phyloP scores from a whole-genome alignment of 352 stramenopile genomes.

The Globisporangium camurandrum region DNA sequence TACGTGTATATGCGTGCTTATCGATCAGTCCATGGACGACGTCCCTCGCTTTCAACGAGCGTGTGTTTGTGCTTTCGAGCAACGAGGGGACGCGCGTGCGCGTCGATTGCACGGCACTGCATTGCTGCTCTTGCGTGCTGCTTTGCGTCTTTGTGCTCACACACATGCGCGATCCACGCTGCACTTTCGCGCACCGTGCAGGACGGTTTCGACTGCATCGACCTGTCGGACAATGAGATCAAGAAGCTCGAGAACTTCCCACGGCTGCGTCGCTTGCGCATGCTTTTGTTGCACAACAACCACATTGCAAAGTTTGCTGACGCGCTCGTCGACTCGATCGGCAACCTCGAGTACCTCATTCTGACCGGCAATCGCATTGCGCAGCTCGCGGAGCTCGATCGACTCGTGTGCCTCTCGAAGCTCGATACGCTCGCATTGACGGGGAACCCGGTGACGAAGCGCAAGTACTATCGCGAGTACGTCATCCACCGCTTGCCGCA shows the following conservation, averaged over 20 bases:
- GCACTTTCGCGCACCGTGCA: conserved; percentile 9
- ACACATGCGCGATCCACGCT: neutral
- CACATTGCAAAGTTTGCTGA: conserved; percentile 84
- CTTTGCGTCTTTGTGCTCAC: neutral
- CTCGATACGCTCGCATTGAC: conserved; percentile 80
- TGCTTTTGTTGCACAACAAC: conserved; percentile 92
- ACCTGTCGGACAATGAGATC: conserved; percentile 93
- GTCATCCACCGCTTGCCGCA: conserved; percentile 88
- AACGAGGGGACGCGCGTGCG: no score
- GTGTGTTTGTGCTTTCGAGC: no score
- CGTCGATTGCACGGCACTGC: neutral
- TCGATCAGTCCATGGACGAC: no score
- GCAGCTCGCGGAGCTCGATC: conserved; percentile 79
- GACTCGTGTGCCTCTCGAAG: conserved; percentile 67
- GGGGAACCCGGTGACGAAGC: conserved; percentile 87
- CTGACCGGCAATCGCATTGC: conserved; percentile 87
- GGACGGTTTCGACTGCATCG: conserved; percentile 92
- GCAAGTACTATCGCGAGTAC: conserved; percentile 90
- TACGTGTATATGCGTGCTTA: no score
- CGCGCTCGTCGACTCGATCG: conserved; percentile 63
- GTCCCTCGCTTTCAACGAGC: no score
- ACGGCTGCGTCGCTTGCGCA: conserved; percentile 78
- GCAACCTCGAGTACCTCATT: conserved; percentile 85
- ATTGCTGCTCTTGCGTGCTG: neutral
- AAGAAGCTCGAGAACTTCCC: conserved; percentile 94